Percentiles rank a stretch among this genome's conserved stretches.
phyloP scores from a whole-genome alignment of 345 rosid species.

The Populus euphratica region DNA sequence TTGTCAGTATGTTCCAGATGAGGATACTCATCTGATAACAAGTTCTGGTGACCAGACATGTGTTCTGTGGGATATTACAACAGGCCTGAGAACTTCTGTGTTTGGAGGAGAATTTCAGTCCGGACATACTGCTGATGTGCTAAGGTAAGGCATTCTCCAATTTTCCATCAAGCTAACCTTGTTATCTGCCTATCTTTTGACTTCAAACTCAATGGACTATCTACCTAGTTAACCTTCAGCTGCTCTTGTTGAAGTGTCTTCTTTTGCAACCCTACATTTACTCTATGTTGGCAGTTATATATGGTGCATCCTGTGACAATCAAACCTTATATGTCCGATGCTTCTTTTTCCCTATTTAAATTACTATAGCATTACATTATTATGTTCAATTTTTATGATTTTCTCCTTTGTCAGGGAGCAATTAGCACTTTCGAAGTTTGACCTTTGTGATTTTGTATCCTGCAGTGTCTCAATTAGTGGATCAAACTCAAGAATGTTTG shows the following conservation, averaged over 20 bases:
- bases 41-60: slow-evolving; percentile 94
- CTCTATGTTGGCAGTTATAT: not conserved
- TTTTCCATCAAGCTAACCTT: not conserved
- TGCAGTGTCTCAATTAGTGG: slow-evolving; percentile 77
- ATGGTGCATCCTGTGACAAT: not conserved
- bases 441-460: not conserved
- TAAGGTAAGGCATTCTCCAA: slow-evolving; percentile 49
- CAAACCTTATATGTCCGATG: not conserved
- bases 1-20: slow-evolving; percentile 92
- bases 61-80: slow-evolving; percentile 87
- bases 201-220: not conserved
- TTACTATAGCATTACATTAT: not conserved
- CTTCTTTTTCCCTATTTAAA: not conserved
- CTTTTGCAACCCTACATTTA: not conserved
- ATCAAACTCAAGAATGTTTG: slow-evolving; percentile 67
- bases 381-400: not conserved
- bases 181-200: not conserved
- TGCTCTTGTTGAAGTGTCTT: not conserved
- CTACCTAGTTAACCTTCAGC: not conserved
- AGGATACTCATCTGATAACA: slow-evolving; percentile 78
- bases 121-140: slow-evolving; percentile 92
- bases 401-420: not conserved
- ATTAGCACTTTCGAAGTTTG: not conserved
- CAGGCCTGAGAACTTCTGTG: slow-evolving; percentile 89
- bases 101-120: slow-evolving; percentile 98